Base-by-base conservation (phyloP, 2,329 filamentous ascomycete species). In the Aureobasidium subglaciale region DNA sequence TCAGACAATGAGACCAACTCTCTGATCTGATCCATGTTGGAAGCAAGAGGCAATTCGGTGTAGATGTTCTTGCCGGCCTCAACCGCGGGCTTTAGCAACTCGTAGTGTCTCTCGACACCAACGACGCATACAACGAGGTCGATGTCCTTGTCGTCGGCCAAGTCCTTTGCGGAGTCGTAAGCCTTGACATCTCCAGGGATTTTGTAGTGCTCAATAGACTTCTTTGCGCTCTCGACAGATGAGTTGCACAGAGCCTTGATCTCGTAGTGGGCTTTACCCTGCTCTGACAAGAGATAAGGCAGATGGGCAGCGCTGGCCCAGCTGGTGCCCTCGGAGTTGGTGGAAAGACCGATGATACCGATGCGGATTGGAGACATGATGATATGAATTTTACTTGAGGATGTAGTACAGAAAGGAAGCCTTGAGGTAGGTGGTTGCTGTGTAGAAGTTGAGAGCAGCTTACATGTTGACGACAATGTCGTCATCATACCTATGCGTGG, bases 291-390 rank as follows among this genome's bases (percentile, higher is more conserved):
- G 2, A 86, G 76, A 63, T 84, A 84, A 0, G 83, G 81, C 0
- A 85, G 74, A 62, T 86, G 83, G 2, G 77, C 80, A 24, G 63
- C 61, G 29, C 69, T 71, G 2, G 80, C 81, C 82, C 82, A 86
- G 0, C 75, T 74, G 4, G 55, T 56, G 34, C n/a, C 27, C 37
- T 56, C 27, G 7, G 55, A 56, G 4, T 73, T 74, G 15, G 55
- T 56, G 1, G 79, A 83, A 52, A 84, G 78, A 42, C 81, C 82
- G 57, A 83, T 72, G n/a, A 85, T 71, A 27, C 75, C 82, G 15
- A 79, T 68, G 52, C 78, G 76, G 57, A 83, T 80, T 13, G 74
- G 77, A 20, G 53, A 34, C 53, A 56, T 56, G 41, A 11, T 38
- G 27, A 27, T n/a, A n/a, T n/a, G 4, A 13, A 32, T 29, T 22